Percentiles rank a stretch among this genome's conserved stretches.
Evolutionary conservation across 371 early-diverging fungal species (phyloP).

Genomic region (Umbelopsis sp.): DNA sequence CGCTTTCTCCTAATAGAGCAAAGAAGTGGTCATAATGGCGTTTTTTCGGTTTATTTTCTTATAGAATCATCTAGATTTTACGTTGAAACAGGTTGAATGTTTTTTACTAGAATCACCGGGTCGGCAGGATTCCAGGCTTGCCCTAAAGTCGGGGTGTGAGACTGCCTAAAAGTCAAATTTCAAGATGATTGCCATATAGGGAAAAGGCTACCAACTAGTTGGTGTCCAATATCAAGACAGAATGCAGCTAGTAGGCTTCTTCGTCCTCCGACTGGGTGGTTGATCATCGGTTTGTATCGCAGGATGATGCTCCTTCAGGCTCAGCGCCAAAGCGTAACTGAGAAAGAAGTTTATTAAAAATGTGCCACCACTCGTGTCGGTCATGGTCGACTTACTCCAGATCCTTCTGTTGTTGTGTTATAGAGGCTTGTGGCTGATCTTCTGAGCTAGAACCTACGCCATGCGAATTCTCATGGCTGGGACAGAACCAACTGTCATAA

Average conservation of each 20-base stretch:
- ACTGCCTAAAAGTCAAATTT: constrained; percentile 19
- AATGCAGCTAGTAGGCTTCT: constrained; percentile 17
- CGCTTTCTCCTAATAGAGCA: no score
- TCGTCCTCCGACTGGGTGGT: background rate
- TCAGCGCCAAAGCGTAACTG: constrained; percentile 3
- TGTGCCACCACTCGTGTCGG: background rate
- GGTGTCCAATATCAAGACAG: background rate
- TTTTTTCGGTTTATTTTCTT: no score
- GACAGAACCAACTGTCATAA: constrained; percentile 61
- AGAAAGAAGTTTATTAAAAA: background rate
- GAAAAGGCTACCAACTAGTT: background rate
- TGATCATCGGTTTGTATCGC: background rate
- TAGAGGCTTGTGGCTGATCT: constrained; percentile 30
- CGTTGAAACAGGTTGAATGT: background rate
- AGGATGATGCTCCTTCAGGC: constrained; percentile 9
- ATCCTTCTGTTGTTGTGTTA: constrained; percentile 22
- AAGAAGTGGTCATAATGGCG: no score
- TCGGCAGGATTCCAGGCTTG: constrained; percentile 15
- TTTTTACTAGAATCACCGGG: background rate
- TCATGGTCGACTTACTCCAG: constrained; percentile 28
- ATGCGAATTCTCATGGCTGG: constrained; percentile 27
- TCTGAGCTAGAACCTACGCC: constrained; percentile 25
- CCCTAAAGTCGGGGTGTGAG: constrained; percentile 15
- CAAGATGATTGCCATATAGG: background rate
- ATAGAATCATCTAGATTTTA: background rate